Evolutionary conservation across 129 eudicot species (phyloP).

Genomic region (Artemisia argyi): DNA sequence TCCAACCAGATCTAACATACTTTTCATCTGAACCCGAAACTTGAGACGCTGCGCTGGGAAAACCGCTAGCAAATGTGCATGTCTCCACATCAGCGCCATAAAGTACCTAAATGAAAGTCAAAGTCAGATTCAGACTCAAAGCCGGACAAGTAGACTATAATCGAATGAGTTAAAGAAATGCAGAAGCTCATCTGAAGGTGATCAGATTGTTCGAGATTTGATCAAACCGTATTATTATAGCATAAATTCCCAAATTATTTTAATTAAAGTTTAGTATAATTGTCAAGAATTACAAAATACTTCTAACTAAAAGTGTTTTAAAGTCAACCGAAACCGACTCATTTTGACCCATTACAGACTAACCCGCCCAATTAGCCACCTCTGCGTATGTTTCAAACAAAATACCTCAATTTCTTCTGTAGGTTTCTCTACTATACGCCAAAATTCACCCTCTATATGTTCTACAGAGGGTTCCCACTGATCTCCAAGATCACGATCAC

Average conservation of each 20-base stretch:
- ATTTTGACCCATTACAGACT: background rate
- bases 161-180: too few species aligned
- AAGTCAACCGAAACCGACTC: background rate
- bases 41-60: slow-evolving; percentile 49
- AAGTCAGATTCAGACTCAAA: background rate
- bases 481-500: slow-evolving; percentile 21
- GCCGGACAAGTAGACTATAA: too few species aligned
- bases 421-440: slow-evolving; percentile 97
- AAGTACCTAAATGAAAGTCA: slow-evolving; percentile 61
- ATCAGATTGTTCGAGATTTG: too few species aligned
- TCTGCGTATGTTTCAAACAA: background rate
- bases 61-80: slow-evolving; percentile 88
- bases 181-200: too few species aligned
- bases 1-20: slow-evolving; percentile 87
- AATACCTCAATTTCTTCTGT: slow-evolving; percentile 95
- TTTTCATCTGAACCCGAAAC: slow-evolving; percentile 47
- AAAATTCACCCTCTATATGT: slow-evolving; percentile 91
- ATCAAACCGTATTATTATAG: too few species aligned
- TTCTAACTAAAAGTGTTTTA: background rate
- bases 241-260: too few species aligned
- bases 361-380: background rate
- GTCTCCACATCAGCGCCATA: slow-evolving; percentile 98
- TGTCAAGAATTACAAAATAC: background rate
- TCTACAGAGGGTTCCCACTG: slow-evolving; percentile 62
- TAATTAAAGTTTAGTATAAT: background rate